phyloP scores from a whole-genome alignment of 2,329 filamentous ascomycete genomes.

The Beauveria varroae region DNA sequence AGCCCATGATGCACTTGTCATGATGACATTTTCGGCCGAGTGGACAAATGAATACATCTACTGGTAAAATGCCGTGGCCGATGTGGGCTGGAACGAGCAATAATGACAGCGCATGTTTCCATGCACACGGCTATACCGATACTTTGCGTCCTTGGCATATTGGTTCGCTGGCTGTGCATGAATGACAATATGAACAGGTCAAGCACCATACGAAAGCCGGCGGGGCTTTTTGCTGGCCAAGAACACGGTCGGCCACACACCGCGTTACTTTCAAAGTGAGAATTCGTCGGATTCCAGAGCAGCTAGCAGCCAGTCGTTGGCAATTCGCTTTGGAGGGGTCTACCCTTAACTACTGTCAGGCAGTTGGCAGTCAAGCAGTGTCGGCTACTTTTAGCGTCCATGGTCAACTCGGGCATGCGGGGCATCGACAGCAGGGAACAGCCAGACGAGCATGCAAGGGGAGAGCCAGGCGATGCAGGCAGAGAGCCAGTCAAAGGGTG shows the following conservation, averaged over 20 bases:
- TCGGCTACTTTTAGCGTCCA: background rate
- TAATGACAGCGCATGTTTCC: background rate
- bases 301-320: background rate
- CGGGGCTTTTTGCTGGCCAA: conserved; percentile 3
- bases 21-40: too few relatives aligned
- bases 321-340: background rate
- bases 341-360: too few relatives aligned
- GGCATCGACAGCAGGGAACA: background rate
- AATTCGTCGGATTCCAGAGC: too few relatives aligned
- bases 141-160: background rate
- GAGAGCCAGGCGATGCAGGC: too few relatives aligned
- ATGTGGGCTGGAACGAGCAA: background rate
- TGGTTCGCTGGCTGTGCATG: background rate
- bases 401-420: background rate
- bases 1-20: conserved; percentile 7
- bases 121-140: background rate
- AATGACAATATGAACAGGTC: background rate
- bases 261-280: background rate
- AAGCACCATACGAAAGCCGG: background rate
- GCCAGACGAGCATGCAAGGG: background rate
- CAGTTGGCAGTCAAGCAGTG: too few relatives aligned
- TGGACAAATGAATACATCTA: background rate
- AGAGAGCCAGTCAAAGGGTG: background rate
- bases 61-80: background rate
- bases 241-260: background rate